Evolutionary conservation across 768 basidiomycete species (phyloP).

Genomic region (Exidia glandulosa): DNA sequence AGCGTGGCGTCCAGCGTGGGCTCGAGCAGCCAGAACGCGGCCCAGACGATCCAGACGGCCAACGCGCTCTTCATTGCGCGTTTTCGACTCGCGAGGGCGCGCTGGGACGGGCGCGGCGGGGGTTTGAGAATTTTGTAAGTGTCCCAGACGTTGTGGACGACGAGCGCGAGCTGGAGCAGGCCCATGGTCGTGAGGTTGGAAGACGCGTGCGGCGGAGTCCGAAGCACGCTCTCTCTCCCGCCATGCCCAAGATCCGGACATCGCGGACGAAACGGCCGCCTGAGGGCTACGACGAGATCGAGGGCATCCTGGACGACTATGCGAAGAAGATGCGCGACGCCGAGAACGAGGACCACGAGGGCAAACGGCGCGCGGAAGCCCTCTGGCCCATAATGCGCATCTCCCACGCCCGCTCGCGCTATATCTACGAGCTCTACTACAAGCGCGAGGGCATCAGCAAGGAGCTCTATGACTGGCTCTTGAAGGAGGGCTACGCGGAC

Average conservation of each 20-base stretch:
- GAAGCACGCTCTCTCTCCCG: background rate
- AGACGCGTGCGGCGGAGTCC: background rate
- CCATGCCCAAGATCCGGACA: constrained; percentile 90
- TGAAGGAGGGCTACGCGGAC: constrained; percentile 96
- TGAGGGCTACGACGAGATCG: constrained; percentile 93
- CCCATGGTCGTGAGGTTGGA: constrained; percentile 49
- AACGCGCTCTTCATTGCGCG: constrained; percentile 78
- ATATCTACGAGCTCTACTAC: constrained; percentile 98
- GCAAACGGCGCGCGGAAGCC: constrained; percentile 88
- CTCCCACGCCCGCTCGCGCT: constrained; percentile 88
- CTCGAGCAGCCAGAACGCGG: constrained; percentile 61
- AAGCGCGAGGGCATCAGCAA: constrained; percentile 91
- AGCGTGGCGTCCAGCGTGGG: constrained; percentile 51
- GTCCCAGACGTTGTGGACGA: constrained; percentile 72
- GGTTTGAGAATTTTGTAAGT: constrained; percentile 73
- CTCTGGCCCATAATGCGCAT: constrained; percentile 98
- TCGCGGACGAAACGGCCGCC: constrained; percentile 88
- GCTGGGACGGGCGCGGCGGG: constrained; percentile 58
- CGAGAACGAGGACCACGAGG: constrained; percentile 97
- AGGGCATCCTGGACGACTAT: constrained; percentile 89
- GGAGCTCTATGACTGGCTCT: constrained; percentile 92
- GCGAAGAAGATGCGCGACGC: constrained; percentile 99
- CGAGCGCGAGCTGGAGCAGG: constrained; percentile 49
- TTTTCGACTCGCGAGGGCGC: constrained; percentile 64
- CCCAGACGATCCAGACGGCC: constrained; percentile 76